Conservation (phyloP, 1,284 basidiomycete genomes). For the Papiliotrema nemorosa region DNA sequence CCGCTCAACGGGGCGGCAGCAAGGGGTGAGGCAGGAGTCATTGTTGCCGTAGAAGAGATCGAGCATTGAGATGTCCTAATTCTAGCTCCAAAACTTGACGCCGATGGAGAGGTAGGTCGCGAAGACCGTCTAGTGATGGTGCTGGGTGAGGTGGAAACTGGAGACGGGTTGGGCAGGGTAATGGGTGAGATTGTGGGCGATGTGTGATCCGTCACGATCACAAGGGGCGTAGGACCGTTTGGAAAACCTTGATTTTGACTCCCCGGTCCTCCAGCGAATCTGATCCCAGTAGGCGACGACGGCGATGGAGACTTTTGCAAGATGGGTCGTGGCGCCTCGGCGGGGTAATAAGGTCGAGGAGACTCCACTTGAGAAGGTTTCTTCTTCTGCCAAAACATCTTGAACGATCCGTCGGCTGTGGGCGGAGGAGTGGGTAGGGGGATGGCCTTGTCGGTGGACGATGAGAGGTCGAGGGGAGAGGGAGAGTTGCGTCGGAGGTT, state of each 20-base stretch:
- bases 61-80: slow-evolving; percentile 12
- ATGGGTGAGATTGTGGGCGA: background rate
- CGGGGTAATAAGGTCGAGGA: slow-evolving; percentile 2
- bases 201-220: background rate
- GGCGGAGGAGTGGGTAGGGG: background rate
- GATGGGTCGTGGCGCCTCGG: slow-evolving; percentile 29
- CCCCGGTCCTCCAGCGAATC: slow-evolving; percentile 21
- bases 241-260: too few species aligned
- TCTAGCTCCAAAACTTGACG: slow-evolving; percentile 31
- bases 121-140: slow-evolving; percentile 19
- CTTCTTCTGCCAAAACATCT: slow-evolving; percentile 34
- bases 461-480: background rate
- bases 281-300: slow-evolving; percentile 14
- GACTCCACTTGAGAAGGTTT: slow-evolving; percentile 7
- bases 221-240: background rate
- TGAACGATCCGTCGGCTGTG: background rate
- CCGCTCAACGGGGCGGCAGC: slow-evolving; percentile 17
- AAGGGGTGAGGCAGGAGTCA: slow-evolving; percentile 2
- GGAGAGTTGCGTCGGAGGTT: background rate
- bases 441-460: background rate
- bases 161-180: background rate
- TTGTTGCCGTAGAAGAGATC: slow-evolving; percentile 1
- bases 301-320: slow-evolving; percentile 18
- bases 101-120: slow-evolving; percentile 30
- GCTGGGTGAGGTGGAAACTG: background rate